These are phyloP conservation scores for Lactarius quietus DNA, from an alignment of 768 basidiomycete species.

Conservation along the genomic window DNA sequence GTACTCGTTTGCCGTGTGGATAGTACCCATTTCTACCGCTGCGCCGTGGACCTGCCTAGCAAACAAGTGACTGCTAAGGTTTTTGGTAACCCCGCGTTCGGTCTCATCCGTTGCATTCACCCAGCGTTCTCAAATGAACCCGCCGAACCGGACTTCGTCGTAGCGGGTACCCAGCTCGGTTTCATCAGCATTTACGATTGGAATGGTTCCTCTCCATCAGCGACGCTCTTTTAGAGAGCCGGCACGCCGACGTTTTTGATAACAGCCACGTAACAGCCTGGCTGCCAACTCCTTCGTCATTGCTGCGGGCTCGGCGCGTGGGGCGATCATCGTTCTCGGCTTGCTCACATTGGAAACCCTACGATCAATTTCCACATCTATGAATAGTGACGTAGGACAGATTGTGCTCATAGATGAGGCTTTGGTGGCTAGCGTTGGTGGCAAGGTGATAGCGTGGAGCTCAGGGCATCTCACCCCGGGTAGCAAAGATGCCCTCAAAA, in stretches of 20 bases:
- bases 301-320: conserved; percentile 61
- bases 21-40: conserved; percentile 50
- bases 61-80: conserved; percentile 34
- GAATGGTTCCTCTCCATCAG: conserved; percentile 27
- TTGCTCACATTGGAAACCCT: conserved; percentile 57
- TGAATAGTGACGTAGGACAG: conserved; percentile 43
- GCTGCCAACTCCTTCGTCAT: conserved; percentile 58
- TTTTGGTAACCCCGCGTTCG: conserved; percentile 53
- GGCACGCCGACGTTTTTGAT: conserved; percentile 58
- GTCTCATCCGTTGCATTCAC: conserved; percentile 46
- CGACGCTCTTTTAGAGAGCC: conserved; percentile 34
- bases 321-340: conserved; percentile 61
- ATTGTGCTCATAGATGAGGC: conserved; percentile 56
- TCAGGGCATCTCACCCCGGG: conserved; percentile 46
- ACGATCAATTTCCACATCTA: conserved; percentile 50
- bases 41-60: conserved; percentile 37
- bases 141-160: conserved; percentile 46
- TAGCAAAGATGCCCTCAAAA: conserved; percentile 29
- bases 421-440: conserved; percentile 57
- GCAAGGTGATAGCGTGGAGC: conserved; percentile 64
- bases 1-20: conserved; percentile 52
- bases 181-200: conserved; percentile 61
- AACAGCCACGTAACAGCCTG: conserved; percentile 61
- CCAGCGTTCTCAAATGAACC: conserved; percentile 45
- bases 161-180: conserved; percentile 65